Base-by-base conservation (phyloP, 2,329 filamentous ascomycete species). In the Apiospora saccharicola region DNA sequence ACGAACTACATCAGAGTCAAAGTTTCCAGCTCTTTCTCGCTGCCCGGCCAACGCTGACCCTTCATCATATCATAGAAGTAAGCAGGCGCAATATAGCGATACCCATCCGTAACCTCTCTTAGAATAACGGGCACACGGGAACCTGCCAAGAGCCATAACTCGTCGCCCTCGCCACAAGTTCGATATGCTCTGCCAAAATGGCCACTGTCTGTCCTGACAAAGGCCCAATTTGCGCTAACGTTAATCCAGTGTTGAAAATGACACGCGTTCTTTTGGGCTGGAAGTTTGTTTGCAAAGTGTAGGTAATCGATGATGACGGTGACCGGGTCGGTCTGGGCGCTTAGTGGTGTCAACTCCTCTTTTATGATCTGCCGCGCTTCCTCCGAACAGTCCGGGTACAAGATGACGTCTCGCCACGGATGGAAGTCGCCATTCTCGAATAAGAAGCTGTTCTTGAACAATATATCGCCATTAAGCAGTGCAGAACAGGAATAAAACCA, bases 231-330 rank as follows among this genome's bases (percentile, higher is more conserved):
- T 24, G 24, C 49, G 49, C n/a, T 26, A 14, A 0, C 1, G n/a
- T 53, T 53, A 14, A 53, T 10, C n/a, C 3, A 1, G 1, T 0
- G 14, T 53, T 53, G 49, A 22, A 26, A 53, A 2, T 2, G 1
- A 1, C 2, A 24, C 26, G 49, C 49, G 1, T 14, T 16, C 2
- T 1, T 4, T 5, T 3, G n/a, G 22, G 10, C 10, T 14, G 49
- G n/a, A 5, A 4, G n/a, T 16, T 10, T 4, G 13, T 5, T 1
- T 14, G 26, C 4, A 1, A 6, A 1, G 22, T 24, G 2, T 0
- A 53, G 7, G 24, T 13, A 53, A 8, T 26, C 1, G 7, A 53
- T 14, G 24, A 53, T 26, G n/a, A 26, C 8, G 3, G n/a, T 24
- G 10, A 26, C n/a, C n/a, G 49, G n/a, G 49, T 53, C 24, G 3